Conservation (phyloP, 139 green algal genomes). For the Diplosphaera chodatii region DNA sequence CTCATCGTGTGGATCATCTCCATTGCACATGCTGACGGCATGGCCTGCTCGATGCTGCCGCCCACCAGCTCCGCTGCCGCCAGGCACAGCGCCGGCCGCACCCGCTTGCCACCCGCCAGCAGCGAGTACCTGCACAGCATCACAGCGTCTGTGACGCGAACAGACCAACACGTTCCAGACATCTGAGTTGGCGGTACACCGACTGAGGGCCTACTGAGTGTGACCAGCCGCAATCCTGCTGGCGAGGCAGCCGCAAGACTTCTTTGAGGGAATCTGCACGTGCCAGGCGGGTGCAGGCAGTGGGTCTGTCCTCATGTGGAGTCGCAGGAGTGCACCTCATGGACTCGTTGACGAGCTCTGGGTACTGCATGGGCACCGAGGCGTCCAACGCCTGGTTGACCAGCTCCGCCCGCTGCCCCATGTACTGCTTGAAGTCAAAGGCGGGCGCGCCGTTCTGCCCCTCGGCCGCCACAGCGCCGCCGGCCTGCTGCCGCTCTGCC, state of each 20-base stretch:
- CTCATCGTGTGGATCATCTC: slow-evolving; percentile 99
- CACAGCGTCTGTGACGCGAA: neutral
- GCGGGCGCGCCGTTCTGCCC: slow-evolving; percentile 1
- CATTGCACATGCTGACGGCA: slow-evolving; percentile 93
- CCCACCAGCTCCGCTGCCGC: slow-evolving; percentile 94
- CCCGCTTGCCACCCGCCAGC: slow-evolving; percentile 91
- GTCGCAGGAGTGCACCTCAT: slow-evolving; percentile 91
- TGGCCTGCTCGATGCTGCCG: slow-evolving; percentile 59
- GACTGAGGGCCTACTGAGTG: no score
- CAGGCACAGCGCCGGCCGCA: slow-evolving; percentile 89
- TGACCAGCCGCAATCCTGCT: no score
- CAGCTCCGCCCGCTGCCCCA: slow-evolving; percentile 56
- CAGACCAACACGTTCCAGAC: no score
- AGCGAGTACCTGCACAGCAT: slow-evolving; percentile 71
- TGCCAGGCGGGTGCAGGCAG: no score
- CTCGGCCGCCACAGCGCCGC: neutral
- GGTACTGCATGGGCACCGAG: slow-evolving; percentile 78
- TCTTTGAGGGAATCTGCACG: no score
- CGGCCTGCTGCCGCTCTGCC: slow-evolving; percentile 5
- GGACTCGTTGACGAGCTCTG: slow-evolving; percentile 81
- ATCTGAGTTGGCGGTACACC: no score
- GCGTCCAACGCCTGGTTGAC: slow-evolving; percentile 78
- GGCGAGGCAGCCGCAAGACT: no score
- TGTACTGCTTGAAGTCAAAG: slow-evolving; percentile 84
- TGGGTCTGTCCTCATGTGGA: no score